Conservation (phyloP, 2,329 filamentous ascomycete species). For the Sarocladium strictum region DNA sequence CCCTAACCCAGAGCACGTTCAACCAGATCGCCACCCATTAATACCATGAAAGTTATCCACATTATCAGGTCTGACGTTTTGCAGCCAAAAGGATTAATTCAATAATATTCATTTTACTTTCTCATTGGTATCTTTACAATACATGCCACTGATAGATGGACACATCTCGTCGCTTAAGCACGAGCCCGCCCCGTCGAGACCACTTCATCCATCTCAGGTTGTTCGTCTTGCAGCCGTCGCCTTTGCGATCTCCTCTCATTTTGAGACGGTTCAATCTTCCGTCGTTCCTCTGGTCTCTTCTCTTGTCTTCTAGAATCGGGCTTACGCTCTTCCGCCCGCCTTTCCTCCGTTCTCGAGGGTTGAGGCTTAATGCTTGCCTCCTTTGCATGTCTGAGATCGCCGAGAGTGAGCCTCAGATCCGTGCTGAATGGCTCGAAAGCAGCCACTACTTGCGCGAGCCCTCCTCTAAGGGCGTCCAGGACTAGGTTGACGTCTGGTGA, state of each 20-base stretch:
- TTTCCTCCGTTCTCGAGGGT: constrained; percentile 23
- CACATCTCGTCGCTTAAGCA: background rate
- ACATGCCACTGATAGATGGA: background rate
- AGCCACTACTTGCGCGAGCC: constrained; percentile 58
- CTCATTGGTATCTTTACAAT: constrained; percentile 9
- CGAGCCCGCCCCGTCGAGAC: background rate
- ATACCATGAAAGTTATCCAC: too few relatives aligned
- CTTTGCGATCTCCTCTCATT: constrained; percentile 14
- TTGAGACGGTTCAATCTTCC: background rate
- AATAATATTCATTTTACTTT: background rate
- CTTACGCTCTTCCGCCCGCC: constrained; percentile 14
- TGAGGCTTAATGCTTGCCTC: constrained; percentile 47
- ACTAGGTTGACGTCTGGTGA: constrained; percentile 67
- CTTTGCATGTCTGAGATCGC: constrained; percentile 68
- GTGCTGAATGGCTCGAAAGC: constrained; percentile 70
- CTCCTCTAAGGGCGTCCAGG: constrained; percentile 55
- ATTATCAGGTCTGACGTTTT: too few relatives aligned
- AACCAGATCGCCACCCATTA: too few relatives aligned
- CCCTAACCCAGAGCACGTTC: background rate
- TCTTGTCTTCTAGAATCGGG: constrained; percentile 11
- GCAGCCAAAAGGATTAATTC: background rate
- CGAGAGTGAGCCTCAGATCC: constrained; percentile 62
- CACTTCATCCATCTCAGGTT: constrained; percentile 25
- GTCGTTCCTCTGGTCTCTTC: background rate
- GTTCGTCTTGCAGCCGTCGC: constrained; percentile 13